These are phyloP conservation scores for Acacia concinna DNA, from an alignment of 331 rosid genomes.

Conservation along the genomic window DNA sequence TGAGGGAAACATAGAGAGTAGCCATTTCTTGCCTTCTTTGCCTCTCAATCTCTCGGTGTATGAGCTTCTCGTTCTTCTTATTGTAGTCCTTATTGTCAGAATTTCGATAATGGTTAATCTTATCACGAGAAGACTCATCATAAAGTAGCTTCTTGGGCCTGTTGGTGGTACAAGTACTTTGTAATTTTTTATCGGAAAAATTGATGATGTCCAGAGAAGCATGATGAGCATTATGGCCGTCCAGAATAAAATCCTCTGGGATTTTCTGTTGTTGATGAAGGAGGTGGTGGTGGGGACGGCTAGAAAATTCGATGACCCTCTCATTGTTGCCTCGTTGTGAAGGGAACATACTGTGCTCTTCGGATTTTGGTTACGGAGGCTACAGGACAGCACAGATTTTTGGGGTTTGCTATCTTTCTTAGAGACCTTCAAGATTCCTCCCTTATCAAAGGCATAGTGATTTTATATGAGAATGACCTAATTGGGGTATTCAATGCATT, in stretches of 20 bases:
- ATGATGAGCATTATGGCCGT: conserved; percentile 20
- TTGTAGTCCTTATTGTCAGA: neutral
- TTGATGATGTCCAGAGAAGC: conserved; percentile 32
- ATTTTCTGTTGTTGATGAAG: conserved; percentile 36
- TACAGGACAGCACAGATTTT: conserved; percentile 28
- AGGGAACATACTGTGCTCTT: conserved; percentile 52
- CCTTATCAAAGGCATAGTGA: neutral
- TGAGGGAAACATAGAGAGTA: conserved; percentile 52
- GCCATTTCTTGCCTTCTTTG: conserved; percentile 79
- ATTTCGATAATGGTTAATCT: neutral
- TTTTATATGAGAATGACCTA: conserved; percentile 29
- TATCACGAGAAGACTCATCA: neutral
- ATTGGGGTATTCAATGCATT: neutral
- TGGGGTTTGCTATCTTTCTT: conserved; percentile 30
- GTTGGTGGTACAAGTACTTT: neutral
- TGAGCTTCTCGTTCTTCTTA: conserved; percentile 45
- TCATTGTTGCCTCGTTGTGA: conserved; percentile 63
- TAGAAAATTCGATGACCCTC: conserved; percentile 54
- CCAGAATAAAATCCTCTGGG: conserved; percentile 47
- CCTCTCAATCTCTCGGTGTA: conserved; percentile 60
- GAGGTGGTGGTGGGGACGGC: conserved; percentile 40
- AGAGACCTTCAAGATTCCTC: conserved; percentile 39
- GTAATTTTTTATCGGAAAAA: conserved; percentile 12
- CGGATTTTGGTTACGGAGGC: conserved; percentile 13
- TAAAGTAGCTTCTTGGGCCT: conserved; percentile 12